Evolutionary conservation across 768 basidiomycete genomes (phyloP), one percentile per base, ranked within the genome.

Genomic region (Chalciporus pseudorubinellus): DNA sequence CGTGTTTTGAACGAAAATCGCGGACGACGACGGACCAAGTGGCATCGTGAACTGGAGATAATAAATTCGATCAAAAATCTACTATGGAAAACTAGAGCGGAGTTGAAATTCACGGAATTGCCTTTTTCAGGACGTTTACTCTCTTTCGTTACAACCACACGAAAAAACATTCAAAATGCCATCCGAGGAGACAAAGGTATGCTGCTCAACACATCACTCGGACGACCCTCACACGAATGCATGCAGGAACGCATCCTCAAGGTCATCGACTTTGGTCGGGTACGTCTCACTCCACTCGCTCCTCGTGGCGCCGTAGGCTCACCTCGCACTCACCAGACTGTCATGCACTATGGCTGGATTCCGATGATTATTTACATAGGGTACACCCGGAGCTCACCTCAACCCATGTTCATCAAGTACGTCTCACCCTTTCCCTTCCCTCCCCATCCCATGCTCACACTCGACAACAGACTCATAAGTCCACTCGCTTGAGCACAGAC

Each of bases 311-410:
- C 39, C 0, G 13, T 3, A 1, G 6, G 14, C 28, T 34, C 12
- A 4, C 19, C 40, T 10, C 3, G 22, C 61, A 5, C 44, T n/a
- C 4, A 6, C 44, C 55, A 97, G 94, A 92, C 89, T 52, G 79
- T 94, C 62, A 67, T 97, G 47, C 93, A 97, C 72, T 97, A 94
- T 60, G 87, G 86, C 58, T 98, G 95, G 92, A 93, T 98, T 64
- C 95, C 95, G 28, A 74, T 95, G 66, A 92, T 98, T 64, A 95
- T 98, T 63, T 97, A 94, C 70, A 80, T 97, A 65, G 95, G 95
- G 31, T 97, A 90, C 75, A 90, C 88, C 47, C 77, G 88, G 60
- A 94, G 92, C 66, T 92, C 89, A 66, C 95, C 95, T 26, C 92
- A 94, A 61, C 95, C 95, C 18, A 93, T 92, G 34, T 75, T 98